Conservation (phyloP, 805 yeast genomes). For the Starmerella roubikii region DNA sequence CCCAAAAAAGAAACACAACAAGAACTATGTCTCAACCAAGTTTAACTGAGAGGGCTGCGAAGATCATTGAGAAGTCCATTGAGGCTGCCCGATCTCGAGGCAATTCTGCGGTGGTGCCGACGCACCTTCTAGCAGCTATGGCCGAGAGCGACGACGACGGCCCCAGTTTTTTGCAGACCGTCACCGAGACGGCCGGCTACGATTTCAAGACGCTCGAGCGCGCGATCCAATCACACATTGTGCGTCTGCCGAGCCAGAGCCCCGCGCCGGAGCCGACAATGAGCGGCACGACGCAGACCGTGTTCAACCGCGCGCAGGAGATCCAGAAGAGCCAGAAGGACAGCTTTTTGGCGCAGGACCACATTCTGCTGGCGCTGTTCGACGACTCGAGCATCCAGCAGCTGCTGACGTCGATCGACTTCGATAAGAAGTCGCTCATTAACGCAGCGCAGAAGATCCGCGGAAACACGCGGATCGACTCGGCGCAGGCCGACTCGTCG, state of each 20-base stretch:
- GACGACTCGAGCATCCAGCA: constrained; percentile 62
- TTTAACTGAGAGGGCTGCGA: constrained; percentile 87
- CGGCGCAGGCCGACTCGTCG: constrained; percentile 86
- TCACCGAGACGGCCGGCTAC: constrained; percentile 72
- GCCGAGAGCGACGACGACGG: constrained; percentile 46
- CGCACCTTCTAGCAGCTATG: constrained; percentile 87
- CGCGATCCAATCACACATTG: constrained; percentile 64
- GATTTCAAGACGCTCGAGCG: constrained; percentile 77
- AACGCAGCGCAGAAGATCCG: constrained; percentile 68
- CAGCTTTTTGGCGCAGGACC: constrained; percentile 86
- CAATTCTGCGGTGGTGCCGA: constrained; percentile 72
- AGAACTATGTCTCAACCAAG: constrained; percentile 24
- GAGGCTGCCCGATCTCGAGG: constrained; percentile 73
- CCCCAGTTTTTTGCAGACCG: constrained; percentile 59
- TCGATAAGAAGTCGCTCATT: constrained; percentile 59
- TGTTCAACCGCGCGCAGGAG: constrained; percentile 60
- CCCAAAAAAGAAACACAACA: background rate
- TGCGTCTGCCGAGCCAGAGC: constrained; percentile 70
- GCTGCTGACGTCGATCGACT: constrained; percentile 51
- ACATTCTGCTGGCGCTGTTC: constrained; percentile 67
- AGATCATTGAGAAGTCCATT: constrained; percentile 63
- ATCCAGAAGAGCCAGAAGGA: constrained; percentile 82
- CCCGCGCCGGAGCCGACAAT: constrained; percentile 85
- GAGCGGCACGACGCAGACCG: constrained; percentile 60
- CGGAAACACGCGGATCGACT: constrained; percentile 84